Conservation (phyloP, 2,329 filamentous ascomycete genomes). For the Colletotrichum sp. region DNA sequence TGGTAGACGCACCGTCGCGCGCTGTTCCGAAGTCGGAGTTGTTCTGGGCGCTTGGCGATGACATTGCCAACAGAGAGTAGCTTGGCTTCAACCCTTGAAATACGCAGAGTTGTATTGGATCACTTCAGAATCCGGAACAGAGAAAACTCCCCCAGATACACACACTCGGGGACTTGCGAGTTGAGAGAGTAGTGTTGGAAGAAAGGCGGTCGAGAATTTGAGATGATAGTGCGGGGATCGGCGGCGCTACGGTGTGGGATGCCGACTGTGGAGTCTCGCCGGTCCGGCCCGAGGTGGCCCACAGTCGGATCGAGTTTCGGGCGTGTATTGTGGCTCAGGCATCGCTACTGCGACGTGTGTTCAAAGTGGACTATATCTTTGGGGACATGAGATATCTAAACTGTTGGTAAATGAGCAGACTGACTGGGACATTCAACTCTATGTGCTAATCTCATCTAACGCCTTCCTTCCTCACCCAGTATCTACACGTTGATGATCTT, state of each 20-base stretch:
- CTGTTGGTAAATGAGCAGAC: neutral
- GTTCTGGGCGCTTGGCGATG: neutral
- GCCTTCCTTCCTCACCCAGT: neutral
- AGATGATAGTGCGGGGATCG: neutral
- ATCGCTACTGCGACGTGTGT: neutral
- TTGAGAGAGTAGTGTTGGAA: neutral
- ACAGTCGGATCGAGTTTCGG: neutral
- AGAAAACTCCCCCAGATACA: neutral
- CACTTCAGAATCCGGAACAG: neutral
- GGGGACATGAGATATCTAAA: neutral
- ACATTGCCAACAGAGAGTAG: neutral
- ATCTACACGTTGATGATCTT: neutral
- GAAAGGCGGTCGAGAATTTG: neutral
- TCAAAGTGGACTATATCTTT: neutral
- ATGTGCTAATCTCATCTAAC: neutral
- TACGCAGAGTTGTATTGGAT: neutral
- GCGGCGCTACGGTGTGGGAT: neutral
- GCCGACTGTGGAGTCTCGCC: neutral
- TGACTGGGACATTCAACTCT: neutral
- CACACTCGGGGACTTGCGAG: neutral
- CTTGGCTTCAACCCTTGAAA: neutral
- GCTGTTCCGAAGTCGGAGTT: neutral
- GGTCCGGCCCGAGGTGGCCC: neutral
- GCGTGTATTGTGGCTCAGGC: neutral
- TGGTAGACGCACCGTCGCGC: neutral